These are phyloP conservation scores for Mycena kentingensis DNA, from an alignment of 768 basidiomycete genomes.

Conservation along the genomic window DNA sequence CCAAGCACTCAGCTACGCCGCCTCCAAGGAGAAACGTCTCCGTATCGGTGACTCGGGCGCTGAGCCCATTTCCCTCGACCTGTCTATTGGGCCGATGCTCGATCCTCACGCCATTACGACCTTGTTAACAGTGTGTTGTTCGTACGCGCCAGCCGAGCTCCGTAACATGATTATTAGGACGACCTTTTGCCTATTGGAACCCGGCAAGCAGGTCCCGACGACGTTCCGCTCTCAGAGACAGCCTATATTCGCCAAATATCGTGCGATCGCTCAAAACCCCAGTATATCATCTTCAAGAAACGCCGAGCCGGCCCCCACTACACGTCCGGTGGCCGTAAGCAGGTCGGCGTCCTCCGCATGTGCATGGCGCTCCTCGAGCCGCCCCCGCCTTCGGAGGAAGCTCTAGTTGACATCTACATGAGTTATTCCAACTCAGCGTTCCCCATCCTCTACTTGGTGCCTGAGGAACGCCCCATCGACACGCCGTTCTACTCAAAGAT, in stretches of 20 bases:
- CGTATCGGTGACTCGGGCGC: slow-evolving; percentile 14
- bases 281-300: slow-evolving; percentile 26
- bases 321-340: slow-evolving; percentile 4
- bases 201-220: slow-evolving; percentile 20
- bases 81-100: slow-evolving; percentile 15
- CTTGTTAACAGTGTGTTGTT: slow-evolving; percentile 16
- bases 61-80: slow-evolving; percentile 18
- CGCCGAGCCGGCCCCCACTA: neutral
- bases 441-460: slow-evolving; percentile 14
- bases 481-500: slow-evolving; percentile 11
- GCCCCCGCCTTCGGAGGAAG: slow-evolving; percentile 12
- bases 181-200: slow-evolving; percentile 18
- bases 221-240: slow-evolving; percentile 17
- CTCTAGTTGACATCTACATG: slow-evolving; percentile 17
- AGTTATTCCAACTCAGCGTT: slow-evolving; percentile 16
- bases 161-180: neutral
- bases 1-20: slow-evolving; percentile 22
- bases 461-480: slow-evolving; percentile 14
- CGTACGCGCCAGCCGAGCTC: neutral
- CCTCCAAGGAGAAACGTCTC: slow-evolving; percentile 21
- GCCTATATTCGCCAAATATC: slow-evolving; percentile 26
- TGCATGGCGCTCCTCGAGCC: slow-evolving; percentile 17
- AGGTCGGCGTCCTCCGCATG: slow-evolving; percentile 7
- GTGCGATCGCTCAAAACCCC: slow-evolving; percentile 20
- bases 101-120: slow-evolving; percentile 20